These are phyloP conservation scores for Strobilomyces confusus DNA, from an alignment of 768 basidiomycete genomes.

Conservation along the genomic window DNA sequence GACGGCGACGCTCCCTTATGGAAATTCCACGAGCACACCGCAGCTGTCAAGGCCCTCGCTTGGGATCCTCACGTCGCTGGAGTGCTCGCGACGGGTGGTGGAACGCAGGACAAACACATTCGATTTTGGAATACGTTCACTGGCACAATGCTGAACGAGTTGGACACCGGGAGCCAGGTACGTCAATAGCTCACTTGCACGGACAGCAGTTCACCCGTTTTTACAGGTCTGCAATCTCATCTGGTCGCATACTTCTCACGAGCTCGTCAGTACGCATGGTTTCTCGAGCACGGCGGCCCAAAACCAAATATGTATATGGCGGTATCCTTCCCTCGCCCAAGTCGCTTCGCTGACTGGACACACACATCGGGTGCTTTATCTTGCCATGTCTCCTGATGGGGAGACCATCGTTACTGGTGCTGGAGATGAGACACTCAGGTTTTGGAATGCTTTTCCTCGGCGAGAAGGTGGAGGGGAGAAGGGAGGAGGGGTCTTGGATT, in stretches of 20 bases:
- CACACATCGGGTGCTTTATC: conserved; percentile 89
- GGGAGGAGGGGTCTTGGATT: conserved; percentile 42
- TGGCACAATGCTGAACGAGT: conserved; percentile 78
- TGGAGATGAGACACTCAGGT: conserved; percentile 93
- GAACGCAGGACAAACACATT: conserved; percentile 98
- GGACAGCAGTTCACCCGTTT: conserved; percentile 6
- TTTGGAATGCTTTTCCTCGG: conserved; percentile 97
- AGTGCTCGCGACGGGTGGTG: conserved; percentile 90
- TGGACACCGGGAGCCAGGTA: conserved; percentile 96
- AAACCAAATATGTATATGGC: conserved; percentile 96
- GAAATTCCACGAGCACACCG: conserved; percentile 95
- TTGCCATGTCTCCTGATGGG: conserved; percentile 97
- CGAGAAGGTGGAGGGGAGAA: conserved; percentile 42
- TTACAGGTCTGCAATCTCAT: conserved; percentile 93
- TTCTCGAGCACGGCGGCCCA: conserved; percentile 92
- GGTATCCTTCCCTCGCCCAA: conserved; percentile 89
- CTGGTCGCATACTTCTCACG: conserved; percentile 94
- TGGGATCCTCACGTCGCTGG: conserved; percentile 97
- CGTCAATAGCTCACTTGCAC: not conserved
- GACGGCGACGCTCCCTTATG: conserved; percentile 68
- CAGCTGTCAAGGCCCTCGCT: conserved; percentile 96
- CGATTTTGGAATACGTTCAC: conserved; percentile 94
- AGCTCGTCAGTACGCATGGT: conserved; percentile 96
- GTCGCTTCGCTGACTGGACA: conserved; percentile 94
- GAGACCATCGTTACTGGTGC: conserved; percentile 98